phyloP scores from a whole-genome alignment of 73 alveolate species.

The Loxodes magnus region DNA sequence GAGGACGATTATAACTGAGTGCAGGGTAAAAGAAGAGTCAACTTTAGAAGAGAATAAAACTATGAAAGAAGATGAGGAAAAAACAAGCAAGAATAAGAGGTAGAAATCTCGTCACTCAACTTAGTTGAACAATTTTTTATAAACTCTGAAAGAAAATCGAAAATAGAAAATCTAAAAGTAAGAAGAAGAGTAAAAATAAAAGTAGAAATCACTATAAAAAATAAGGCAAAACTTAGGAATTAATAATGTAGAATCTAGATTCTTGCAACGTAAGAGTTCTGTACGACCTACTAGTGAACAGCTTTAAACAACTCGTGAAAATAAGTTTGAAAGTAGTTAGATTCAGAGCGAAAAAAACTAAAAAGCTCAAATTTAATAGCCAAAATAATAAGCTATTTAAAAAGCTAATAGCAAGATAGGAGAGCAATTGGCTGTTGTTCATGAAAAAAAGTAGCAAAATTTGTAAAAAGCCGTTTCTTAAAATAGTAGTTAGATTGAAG shows the following conservation, averaged over 20 bases:
- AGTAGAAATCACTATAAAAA: conserved; percentile 26
- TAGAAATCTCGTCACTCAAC: too few relatives aligned
- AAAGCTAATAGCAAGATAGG: conserved; percentile 27
- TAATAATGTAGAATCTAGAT: conserved; percentile 25
- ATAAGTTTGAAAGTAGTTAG: too few relatives aligned
- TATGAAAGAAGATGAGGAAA: too few relatives aligned
- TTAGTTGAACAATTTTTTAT: conserved; percentile 32
- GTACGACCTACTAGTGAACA: too few relatives aligned
- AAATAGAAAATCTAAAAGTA: conserved; percentile 25
- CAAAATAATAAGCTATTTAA: neutral
- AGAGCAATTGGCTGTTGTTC: conserved; percentile 14
- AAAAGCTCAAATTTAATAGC: neutral
- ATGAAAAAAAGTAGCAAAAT: conserved; percentile 5
- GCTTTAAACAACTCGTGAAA: too few relatives aligned
- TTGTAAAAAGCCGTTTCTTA: neutral
- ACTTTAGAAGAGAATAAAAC: too few relatives aligned
- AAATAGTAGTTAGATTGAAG: too few relatives aligned
- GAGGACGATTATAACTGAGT: too few relatives aligned
- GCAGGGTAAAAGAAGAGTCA: too few relatives aligned
- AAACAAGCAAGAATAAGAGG: too few relatives aligned
- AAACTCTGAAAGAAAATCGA: conserved; percentile 27
- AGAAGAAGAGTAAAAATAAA: conserved; percentile 21
- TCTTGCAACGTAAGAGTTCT: conserved; percentile 13
- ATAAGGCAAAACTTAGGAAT: conserved; percentile 32
- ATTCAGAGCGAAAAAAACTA: conserved; percentile 3